These are phyloP conservation scores for Arachis hypogaea DNA, from an alignment of 306 rosid species.

Conservation along the genomic window DNA sequence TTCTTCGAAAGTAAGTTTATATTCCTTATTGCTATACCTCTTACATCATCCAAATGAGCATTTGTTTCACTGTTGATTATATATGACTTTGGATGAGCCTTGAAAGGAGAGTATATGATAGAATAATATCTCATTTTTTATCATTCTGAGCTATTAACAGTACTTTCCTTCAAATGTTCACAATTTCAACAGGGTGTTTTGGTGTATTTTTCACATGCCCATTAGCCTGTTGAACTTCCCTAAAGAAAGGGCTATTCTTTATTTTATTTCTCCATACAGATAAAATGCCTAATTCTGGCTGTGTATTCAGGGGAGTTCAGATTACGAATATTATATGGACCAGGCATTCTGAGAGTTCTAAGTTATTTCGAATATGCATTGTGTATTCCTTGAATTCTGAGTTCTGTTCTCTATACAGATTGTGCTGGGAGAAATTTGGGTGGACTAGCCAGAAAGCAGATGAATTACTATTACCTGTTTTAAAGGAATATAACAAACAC, in stretches of 20 bases:
- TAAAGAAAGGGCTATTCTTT: background rate
- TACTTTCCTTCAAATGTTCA: constrained; percentile 7
- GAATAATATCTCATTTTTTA: too few species aligned
- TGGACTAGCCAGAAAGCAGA: constrained; percentile 87
- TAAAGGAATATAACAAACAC: constrained; percentile 77
- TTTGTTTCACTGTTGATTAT: constrained; percentile 20
- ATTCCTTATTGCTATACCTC: constrained; percentile 25
- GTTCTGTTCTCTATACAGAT: constrained; percentile 52
- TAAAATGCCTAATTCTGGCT: constrained; percentile 1
- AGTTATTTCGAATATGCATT: background rate
- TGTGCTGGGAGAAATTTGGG: constrained; percentile 96
- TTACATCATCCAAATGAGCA: constrained; percentile 10
- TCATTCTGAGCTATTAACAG: too few species aligned
- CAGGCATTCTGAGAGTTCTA: constrained; percentile 1
- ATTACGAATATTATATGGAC: background rate
- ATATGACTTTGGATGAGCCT: constrained; percentile 7
- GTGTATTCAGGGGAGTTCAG: background rate
- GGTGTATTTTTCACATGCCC: background rate
- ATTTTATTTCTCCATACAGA: background rate
- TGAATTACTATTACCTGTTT: constrained; percentile 83
- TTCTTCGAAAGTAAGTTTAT: constrained; percentile 85
- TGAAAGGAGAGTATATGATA: background rate
- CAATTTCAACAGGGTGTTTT: background rate
- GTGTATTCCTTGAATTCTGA: constrained; percentile 26
- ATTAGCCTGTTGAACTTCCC: background rate